Evolutionary conservation across 345 rosid genomes (phyloP).

Genomic region (Eucalyptus decipiens): DNA sequence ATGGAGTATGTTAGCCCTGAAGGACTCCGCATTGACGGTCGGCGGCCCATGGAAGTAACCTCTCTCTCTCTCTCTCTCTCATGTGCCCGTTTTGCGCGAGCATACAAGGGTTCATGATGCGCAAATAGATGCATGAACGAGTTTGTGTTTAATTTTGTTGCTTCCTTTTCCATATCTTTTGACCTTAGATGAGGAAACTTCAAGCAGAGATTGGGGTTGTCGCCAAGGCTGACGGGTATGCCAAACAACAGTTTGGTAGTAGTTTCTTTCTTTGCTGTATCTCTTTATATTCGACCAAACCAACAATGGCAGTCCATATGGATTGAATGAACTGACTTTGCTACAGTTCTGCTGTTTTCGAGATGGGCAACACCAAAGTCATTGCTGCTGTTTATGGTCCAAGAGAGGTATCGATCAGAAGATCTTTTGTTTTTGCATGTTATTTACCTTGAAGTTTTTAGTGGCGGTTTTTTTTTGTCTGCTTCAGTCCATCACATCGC

Average conservation of each 20-base stretch:
- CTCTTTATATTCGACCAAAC: background rate
- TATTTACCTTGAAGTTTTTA: background rate
- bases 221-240: slow-evolving; percentile 77
- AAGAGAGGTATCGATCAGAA: slow-evolving; percentile 49
- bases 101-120: background rate
- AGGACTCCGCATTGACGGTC: slow-evolving; percentile 77
- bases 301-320: background rate
- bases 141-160: background rate
- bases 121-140: background rate
- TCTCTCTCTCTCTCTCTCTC: background rate
- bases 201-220: slow-evolving; percentile 77
- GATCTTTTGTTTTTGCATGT: background rate
- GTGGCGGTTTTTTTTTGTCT: background rate
- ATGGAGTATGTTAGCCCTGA: slow-evolving; percentile 91
- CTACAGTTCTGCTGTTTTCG: slow-evolving; percentile 75
- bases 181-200: slow-evolving; percentile 73
- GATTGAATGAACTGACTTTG: background rate
- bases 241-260: background rate
- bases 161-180: background rate
- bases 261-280: background rate
- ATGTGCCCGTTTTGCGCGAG: background rate
- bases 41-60: slow-evolving; percentile 69
- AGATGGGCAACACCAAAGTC: slow-evolving; percentile 96
- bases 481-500: background rate
- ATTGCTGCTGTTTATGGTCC: slow-evolving; percentile 97